Evolutionary conservation across 257 asterid genomes (phyloP).

Genomic region (Solanum okadae): DNA sequence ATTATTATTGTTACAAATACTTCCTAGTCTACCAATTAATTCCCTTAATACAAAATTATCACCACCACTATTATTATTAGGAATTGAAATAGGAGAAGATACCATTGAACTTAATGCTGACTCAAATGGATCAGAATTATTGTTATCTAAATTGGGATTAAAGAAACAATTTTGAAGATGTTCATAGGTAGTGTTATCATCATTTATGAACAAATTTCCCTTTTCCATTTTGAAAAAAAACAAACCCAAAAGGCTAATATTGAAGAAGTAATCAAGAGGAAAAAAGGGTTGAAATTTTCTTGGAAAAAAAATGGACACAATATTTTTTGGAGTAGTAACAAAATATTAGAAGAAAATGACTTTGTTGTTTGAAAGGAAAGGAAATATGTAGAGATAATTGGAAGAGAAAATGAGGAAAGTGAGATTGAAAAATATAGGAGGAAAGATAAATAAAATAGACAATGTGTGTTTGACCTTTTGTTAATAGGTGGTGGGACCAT

Average conservation of each 20-base stretch:
- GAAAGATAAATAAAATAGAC: slow-evolving; percentile 23
- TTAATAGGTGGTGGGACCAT: background rate
- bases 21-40: slow-evolving; percentile 67
- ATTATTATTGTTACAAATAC: slow-evolving; percentile 39
- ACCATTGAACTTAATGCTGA: slow-evolving; percentile 93
- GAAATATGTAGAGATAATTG: background rate
- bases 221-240: slow-evolving; percentile 23
- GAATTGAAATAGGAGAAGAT: slow-evolving; percentile 51
- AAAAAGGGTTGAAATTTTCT: background rate
- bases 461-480: slow-evolving; percentile 43
- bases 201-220: slow-evolving; percentile 21
- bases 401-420: background rate
- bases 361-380: slow-evolving; percentile 3
- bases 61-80: background rate
- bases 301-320: background rate
- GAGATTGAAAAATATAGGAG: slow-evolving; percentile 10
- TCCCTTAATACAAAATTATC: slow-evolving; percentile 52
- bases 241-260: background rate
- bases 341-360: slow-evolving; percentile 2
- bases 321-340: background rate
- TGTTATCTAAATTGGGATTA: slow-evolving; percentile 53
- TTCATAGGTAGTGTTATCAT: slow-evolving; percentile 3
- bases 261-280: background rate
- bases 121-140: slow-evolving; percentile 57
- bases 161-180: slow-evolving; percentile 20